A percentile compares a stretch with the other conserved stretches of the same genome.
Conservation (phyloP, 164 flowering plant species). For the Magnolia sinica region DNA sequence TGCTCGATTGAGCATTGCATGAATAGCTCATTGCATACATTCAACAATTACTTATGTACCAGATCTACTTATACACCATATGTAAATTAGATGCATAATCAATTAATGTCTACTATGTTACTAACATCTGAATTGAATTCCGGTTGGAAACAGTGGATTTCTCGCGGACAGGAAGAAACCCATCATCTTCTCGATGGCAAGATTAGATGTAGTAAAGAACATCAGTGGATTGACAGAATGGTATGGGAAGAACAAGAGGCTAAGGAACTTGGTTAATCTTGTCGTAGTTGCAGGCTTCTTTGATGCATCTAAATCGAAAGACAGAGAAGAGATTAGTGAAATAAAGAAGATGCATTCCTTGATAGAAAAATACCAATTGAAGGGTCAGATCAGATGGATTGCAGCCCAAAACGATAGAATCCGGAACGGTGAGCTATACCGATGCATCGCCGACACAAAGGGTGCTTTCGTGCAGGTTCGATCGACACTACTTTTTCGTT, state of each 20-base stretch:
- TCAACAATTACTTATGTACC: no score
- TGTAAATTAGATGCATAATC: background rate
- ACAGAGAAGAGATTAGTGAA: conserved; percentile 88
- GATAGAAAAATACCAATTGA: conserved; percentile 66
- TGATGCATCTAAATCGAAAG: conserved; percentile 80
- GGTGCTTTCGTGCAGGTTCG: conserved; percentile 80
- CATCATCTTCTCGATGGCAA: conserved; percentile 95
- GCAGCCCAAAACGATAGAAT: conserved; percentile 80
- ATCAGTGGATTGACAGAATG: conserved; percentile 78
- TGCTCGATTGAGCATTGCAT: no score
- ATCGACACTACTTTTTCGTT: background rate
- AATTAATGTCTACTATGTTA: background rate
- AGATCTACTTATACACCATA: no score
- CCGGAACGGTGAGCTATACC: conserved; percentile 83
- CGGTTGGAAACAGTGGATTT: conserved; percentile 59
- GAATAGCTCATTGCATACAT: background rate
- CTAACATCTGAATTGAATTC: conserved; percentile 8
- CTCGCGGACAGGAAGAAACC: conserved; percentile 79
- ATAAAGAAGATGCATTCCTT: conserved; percentile 77
- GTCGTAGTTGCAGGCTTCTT: conserved; percentile 87
- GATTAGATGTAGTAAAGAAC: conserved; percentile 92
- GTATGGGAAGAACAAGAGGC: conserved; percentile 79
- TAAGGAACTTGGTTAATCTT: conserved; percentile 70
- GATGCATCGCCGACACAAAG: conserved; percentile 81
- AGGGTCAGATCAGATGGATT: conserved; percentile 89